Conservation (phyloP, 2,329 filamentous ascomycete species). For the Knufia petricola region DNA sequence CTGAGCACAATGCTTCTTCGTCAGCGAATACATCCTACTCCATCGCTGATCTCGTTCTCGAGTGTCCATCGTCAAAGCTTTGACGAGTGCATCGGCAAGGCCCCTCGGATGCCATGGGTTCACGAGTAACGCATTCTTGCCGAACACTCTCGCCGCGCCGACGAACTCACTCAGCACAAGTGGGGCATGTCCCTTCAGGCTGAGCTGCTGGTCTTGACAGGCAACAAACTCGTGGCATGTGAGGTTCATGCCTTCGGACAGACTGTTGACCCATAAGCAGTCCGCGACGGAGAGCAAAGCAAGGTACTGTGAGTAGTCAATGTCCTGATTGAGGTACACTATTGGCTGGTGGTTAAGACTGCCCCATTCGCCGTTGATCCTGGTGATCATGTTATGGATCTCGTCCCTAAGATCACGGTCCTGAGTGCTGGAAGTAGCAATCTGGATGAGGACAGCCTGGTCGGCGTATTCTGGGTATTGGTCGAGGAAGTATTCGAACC, state of each 20-base stretch:
- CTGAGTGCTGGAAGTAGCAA: slow-evolving; percentile 82
- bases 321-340: slow-evolving; percentile 90
- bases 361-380: slow-evolving; percentile 84
- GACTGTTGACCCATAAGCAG: slow-evolving; percentile 84
- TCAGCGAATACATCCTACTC: slow-evolving; percentile 60
- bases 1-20: slow-evolving; percentile 71
- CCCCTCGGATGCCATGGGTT: slow-evolving; percentile 94
- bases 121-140: slow-evolving; percentile 69
- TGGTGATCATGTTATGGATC: slow-evolving; percentile 85
- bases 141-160: slow-evolving; percentile 78
- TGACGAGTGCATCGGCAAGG: slow-evolving; percentile 75
- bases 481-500: slow-evolving; percentile 88
- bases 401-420: slow-evolving; percentile 78
- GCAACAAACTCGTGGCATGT: slow-evolving; percentile 90
- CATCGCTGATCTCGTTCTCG: slow-evolving; percentile 68
- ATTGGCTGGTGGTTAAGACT: slow-evolving; percentile 76
- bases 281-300: slow-evolving; percentile 83
- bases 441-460: slow-evolving; percentile 82
- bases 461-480: slow-evolving; percentile 85
- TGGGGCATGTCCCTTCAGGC: slow-evolving; percentile 71
- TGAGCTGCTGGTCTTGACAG: slow-evolving; percentile 73
- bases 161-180: slow-evolving; percentile 93
- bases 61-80: slow-evolving; percentile 68
- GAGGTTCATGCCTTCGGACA: slow-evolving; percentile 95
- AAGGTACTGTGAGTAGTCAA: slow-evolving; percentile 86